Percentiles rank a stretch among this genome's conserved stretches.
phyloP scores from a whole-genome alignment of 495 filamentous ascomycete genomes.

The Physcia stellaris region DNA sequence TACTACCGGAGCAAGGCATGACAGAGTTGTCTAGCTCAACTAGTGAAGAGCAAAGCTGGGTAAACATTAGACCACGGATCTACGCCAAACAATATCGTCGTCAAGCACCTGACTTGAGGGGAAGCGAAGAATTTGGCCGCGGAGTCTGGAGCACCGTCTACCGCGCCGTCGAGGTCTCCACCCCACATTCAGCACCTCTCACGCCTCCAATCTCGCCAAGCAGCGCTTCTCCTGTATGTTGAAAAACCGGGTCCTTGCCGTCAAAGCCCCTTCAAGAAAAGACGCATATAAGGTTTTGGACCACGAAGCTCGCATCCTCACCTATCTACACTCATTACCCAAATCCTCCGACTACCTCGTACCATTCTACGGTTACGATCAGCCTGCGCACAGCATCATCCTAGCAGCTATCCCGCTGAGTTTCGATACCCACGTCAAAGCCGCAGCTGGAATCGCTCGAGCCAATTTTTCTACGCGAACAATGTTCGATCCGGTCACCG shows the following conservation, averaged over 20 bases:
- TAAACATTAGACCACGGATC: slow-evolving; percentile 2
- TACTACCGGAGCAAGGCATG: no score
- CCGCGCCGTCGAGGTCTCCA: slow-evolving; percentile 22
- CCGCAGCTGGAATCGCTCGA: slow-evolving; percentile 20
- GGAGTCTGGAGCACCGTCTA: slow-evolving; percentile 52
- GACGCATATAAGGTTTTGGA: slow-evolving; percentile 36
- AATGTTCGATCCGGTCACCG: slow-evolving; percentile 39
- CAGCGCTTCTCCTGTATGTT: no score
- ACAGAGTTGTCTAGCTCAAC: no score
- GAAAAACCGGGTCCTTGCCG: slow-evolving; percentile 28
- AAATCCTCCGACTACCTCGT: slow-evolving; percentile 30
- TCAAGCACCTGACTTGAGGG: neutral
- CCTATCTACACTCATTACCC: slow-evolving; percentile 27
- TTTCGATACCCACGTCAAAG: slow-evolving; percentile 36
- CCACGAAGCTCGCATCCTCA: slow-evolving; percentile 38
- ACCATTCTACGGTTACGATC: slow-evolving; percentile 42
- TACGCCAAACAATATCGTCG: slow-evolving; percentile 8
- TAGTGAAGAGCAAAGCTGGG: neutral
- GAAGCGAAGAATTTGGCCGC: slow-evolving; percentile 30
- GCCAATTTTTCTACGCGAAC: slow-evolving; percentile 27
- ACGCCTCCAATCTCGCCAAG: slow-evolving; percentile 25
- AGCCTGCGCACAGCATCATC: slow-evolving; percentile 33
- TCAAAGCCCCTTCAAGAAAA: slow-evolving; percentile 37
- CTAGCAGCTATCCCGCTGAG: slow-evolving; percentile 37
- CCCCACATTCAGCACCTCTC: slow-evolving; percentile 24